Base-by-base conservation (phyloP, 1,284 basidiomycete species). In the Cryptococcus sp. region DNA sequence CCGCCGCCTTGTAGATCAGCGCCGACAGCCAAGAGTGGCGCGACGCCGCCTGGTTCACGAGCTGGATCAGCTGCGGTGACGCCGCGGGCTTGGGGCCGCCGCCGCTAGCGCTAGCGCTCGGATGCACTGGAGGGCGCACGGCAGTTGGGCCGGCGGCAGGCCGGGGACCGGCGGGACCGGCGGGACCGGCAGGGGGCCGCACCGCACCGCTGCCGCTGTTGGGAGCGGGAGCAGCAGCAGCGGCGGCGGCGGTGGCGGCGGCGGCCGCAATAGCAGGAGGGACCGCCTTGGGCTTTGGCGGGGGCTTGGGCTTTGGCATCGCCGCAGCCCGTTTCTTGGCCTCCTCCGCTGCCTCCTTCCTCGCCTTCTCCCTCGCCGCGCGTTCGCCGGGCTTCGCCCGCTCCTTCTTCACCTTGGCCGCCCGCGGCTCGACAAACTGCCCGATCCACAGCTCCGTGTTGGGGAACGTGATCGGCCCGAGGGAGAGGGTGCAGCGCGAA, bases 1-100 rank as follows among this genome's bases (percentile, higher is more conserved):
- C 60, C n/a, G 73, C 73, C 1, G 73, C 73, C 61, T 74, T 76
- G 64, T 76, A 73, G 24, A 76, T 76, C 24, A 76, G 58, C 4
- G 69, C 59, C 1, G 70, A 70, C 0, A 76, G 61, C 73, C 73
- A 76, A 3, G 66, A 67, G 45, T 70, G 63, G 40, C 66, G 64
- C 0, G 69, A 59, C 0, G 73, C 73, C 3, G 73, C 73, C 36
- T 64, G 64, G 51, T 76, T 76, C 38, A 76, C 73, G 36, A 70
- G 60, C 46, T 71, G 69, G 37, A 76, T 76, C 21, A 76, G 61
- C 3, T 59, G 54, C 6, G 61, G 61, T 4, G 61, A 62, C 28
- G 57, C 54, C 16, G 59, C 53, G n/a, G 57, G 47, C 21, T 49
- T 46, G 15, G 39, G 4, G 55, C 15, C 12, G 53, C 23, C 11